Conservation (phyloP, 345 rosid species). For the Eucalyptus marginata region DNA sequence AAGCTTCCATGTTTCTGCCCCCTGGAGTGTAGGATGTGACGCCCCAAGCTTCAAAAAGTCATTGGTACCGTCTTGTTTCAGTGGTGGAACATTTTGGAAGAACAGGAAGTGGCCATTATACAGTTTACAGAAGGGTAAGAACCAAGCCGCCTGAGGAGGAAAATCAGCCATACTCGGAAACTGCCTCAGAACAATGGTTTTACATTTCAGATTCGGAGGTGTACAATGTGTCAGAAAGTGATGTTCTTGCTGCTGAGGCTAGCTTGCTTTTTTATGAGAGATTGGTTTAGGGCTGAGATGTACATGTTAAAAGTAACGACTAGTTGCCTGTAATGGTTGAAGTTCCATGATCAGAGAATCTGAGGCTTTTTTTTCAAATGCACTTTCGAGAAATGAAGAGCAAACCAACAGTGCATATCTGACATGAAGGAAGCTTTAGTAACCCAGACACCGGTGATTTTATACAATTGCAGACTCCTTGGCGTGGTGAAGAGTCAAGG, state of each 20-base stretch:
- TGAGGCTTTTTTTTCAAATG: neutral
- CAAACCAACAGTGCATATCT: neutral
- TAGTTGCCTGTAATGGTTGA: neutral
- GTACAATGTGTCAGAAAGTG: slow-evolving; percentile 37
- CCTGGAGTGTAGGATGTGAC: slow-evolving; percentile 2
- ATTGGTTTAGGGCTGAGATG: neutral
- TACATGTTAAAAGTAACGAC: neutral
- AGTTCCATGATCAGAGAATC: neutral
- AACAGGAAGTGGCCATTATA: slow-evolving; percentile 76
- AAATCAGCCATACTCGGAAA: neutral
- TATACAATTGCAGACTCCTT: neutral
- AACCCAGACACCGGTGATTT: neutral
- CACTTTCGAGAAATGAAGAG: neutral
- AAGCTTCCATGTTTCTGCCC: neutral
- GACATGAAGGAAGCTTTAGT: neutral
- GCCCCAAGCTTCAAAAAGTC: slow-evolving; percentile 3
- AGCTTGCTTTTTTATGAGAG: slow-evolving; percentile 83
- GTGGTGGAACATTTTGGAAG: slow-evolving; percentile 85
- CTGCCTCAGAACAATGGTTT: slow-evolving; percentile 38
- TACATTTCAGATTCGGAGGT: slow-evolving; percentile 76
- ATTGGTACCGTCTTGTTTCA: slow-evolving; percentile 44
- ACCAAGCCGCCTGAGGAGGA: neutral
- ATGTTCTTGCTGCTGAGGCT: slow-evolving; percentile 76
- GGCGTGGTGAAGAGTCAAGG: neutral
- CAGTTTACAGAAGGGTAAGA: slow-evolving; percentile 50